Base-by-base conservation (phyloP, 495 filamentous ascomycete genomes). In the Barbatosphaeria neglecta region DNA sequence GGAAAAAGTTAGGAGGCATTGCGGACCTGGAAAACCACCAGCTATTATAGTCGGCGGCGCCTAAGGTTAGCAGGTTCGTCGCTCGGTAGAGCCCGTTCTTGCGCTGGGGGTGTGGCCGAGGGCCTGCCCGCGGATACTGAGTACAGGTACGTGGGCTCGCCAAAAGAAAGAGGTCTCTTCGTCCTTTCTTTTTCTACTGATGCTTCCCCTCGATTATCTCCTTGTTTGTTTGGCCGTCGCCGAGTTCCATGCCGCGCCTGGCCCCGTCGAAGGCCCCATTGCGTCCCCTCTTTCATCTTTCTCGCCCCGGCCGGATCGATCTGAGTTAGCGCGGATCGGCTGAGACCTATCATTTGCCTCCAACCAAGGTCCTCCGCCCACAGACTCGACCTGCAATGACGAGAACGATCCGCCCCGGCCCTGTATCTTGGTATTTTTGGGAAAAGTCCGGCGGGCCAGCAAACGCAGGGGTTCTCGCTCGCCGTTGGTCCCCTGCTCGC, bases 271-370 rank as follows among this genome's bases (percentile, higher is more conserved):
- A 47, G 39, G 47, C 49, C 20, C 15, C 22, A 18, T 15, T 18
- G 23, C 28, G 16, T 6, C 16, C 2, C 15, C 3, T 10, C 17
- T 13, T 11, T 35, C 6, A n/a, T 39, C 22, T 24, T 22, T 37
- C 44, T 37, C 44, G 33, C 44, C 33, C 9, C 16, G 17, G 17
- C 22, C 37, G 35, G 39, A 46, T 51, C 49, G 44, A 51, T 51
- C 49, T 47, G 44, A 45, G 41, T 43, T 48, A 44, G 50, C 45
- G 50, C 28, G 50, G 35, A 48, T 48, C 45, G 50, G 45, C 45
- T 43, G 50, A 52, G 50, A 52, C 50, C 45, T 48, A 48, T 52
- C 41, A 52, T 52, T 48, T 44, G 37, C 27, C 13, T 19, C 25
- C 27, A 4, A 15, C 22, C 24, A 22, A 24, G 35, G 24, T 42